A percentile compares a stretch with the other conserved stretches of the same genome.
These are phyloP conservation scores for Polytolypa hystricis DNA, from an alignment of 2,329 filamentous ascomycete species.

Conservation along the genomic window DNA sequence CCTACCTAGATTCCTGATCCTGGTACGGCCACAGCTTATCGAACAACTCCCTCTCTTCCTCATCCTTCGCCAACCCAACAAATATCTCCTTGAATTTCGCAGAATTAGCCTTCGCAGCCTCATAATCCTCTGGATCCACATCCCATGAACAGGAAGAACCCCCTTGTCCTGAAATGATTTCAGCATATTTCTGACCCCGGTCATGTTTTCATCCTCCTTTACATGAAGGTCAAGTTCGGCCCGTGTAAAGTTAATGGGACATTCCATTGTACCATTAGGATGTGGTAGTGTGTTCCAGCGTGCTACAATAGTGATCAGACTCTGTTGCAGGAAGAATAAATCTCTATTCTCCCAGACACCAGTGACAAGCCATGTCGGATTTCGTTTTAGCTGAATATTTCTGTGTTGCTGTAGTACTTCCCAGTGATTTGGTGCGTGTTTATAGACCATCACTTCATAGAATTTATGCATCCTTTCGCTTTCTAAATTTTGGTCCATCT, in stretches of 20 bases:
- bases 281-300: slow-evolving; percentile 16
- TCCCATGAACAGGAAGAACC: slow-evolving; percentile 22
- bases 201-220: slow-evolving; percentile 22
- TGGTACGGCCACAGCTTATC: slow-evolving; percentile 19
- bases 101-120: slow-evolving; percentile 13
- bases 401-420: slow-evolving; percentile 14
- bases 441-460: slow-evolving; percentile 23
- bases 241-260: slow-evolving; percentile 16
- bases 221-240: slow-evolving; percentile 17
- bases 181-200: slow-evolving; percentile 21
- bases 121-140: slow-evolving; percentile 22
- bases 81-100: slow-evolving; percentile 18
- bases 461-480: slow-evolving; percentile 25
- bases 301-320: slow-evolving; percentile 16
- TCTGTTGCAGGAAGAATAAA: slow-evolving; percentile 23
- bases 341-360: slow-evolving; percentile 23
- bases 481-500: slow-evolving; percentile 20
- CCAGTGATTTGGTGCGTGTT: slow-evolving; percentile 21
- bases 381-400: slow-evolving; percentile 15
- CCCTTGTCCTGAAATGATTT: slow-evolving; percentile 18
- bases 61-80: slow-evolving; percentile 14
- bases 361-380: slow-evolving; percentile 23
- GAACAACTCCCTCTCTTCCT: slow-evolving; percentile 17
- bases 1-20: slow-evolving; percentile 6
- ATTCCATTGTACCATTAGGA: slow-evolving; percentile 7